phyloP scores from a whole-genome alignment of 176 grass and related monocot genomes.

The Coix lacrymajobi region DNA sequence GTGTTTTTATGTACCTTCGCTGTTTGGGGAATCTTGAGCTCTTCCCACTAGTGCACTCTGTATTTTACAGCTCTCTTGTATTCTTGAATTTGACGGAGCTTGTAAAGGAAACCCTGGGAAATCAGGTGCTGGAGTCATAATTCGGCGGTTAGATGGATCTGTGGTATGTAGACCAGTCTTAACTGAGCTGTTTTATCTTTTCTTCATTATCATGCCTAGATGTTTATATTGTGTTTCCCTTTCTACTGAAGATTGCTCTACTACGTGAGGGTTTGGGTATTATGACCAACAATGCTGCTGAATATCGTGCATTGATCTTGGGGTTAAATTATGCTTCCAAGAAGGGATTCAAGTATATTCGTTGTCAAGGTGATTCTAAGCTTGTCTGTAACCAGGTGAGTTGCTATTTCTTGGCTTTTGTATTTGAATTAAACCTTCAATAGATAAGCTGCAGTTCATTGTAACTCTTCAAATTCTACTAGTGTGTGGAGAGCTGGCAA shows the following conservation, averaged over 20 bases:
- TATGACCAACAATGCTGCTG: conserved; percentile 67
- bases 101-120: conserved; percentile 93
- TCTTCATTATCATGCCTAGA: conserved; percentile 8
- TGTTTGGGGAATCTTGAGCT: conserved; percentile 1
- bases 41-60: background rate
- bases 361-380: conserved; percentile 68
- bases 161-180: conserved; percentile 46
- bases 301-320: conserved; percentile 84
- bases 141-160: conserved; percentile 62
- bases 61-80: conserved; percentile 65
- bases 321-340: conserved; percentile 66
- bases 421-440: background rate
- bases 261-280: conserved; percentile 75
- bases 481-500: background rate
- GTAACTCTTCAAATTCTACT: background rate
- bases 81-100: conserved; percentile 90
- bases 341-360: conserved; percentile 84
- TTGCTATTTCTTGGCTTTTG: background rate
- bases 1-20: conserved; percentile 3
- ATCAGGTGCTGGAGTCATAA: conserved; percentile 76
- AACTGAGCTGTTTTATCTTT: background rate
- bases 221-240: background rate
- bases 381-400: conserved; percentile 75
- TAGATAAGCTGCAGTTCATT: background rate
- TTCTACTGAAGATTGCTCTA: conserved; percentile 51